Evolutionary conservation across 75 land plant species (phyloP), one percentile per base, ranked within the genome.

Genomic region (Selaginella moellendorffii): DNA sequence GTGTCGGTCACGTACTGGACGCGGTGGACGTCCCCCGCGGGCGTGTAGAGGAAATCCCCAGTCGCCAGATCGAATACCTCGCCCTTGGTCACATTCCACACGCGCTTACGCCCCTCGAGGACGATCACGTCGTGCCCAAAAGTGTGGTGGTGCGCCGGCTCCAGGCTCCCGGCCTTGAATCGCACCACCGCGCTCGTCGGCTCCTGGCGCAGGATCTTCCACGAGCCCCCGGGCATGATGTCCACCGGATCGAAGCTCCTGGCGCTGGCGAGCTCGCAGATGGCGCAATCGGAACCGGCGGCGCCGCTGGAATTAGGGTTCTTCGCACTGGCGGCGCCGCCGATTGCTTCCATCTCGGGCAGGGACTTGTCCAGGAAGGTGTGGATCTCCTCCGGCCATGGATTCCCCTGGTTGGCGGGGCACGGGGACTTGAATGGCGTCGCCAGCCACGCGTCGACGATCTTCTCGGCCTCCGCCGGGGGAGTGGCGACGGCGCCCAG

Each of bases 81-180:
- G 19, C 59, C 62, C 66, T 80, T 86, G 28, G 56, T 82, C 70
- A 90, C 61, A 64, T 90, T 90, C 97, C 92, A 87, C 56, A 90
- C 91, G 2, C 76, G 72, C 76, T 86, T 90, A 53, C 53, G 74
- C 54, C 97, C 97, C 23, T 72, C 67, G 25, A 72, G 14, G 52
- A 90, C 97, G 25, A 84, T 68, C 59, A 90, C 30, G 64, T 90
- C 97, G 31, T 90, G 97, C 46, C 97, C 97, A 62, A 80, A 82
- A 0, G 85, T 87, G 54, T 90, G 97, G 67, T 87, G 88, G 71
- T 90, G 97, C 14, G 92, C 88, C 20, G 97, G 97, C 73, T 90
- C 97, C 28, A 90, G 65, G 65, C 92, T 86, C 27, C 97, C 97
- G 0, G 87, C 97, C 71, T 80, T 73, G 67, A 90, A 90, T 65